A percentile compares a stretch with the other conserved stretches of the same genome.
Evolutionary conservation across 176 grass and related monocot genomes (phyloP).

Genomic region (Hordeum marinum): DNA sequence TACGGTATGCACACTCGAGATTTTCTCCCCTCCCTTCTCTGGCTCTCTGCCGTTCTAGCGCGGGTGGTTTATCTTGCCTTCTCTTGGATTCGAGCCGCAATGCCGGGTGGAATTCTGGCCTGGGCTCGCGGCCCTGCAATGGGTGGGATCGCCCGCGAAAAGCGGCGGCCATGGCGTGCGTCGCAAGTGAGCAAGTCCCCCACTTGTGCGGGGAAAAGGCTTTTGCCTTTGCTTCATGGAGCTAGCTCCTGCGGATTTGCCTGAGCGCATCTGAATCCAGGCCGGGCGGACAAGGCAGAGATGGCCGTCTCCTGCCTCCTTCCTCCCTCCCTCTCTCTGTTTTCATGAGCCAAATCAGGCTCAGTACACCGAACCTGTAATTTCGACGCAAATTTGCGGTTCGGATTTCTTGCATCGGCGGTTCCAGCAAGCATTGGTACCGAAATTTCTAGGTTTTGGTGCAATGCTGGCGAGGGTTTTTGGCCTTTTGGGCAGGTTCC

Average conservation of each 20-base stretch:
- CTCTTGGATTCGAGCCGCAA: slow-evolving; percentile 20
- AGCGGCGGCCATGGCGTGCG: slow-evolving; percentile 17
- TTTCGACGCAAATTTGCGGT: background rate
- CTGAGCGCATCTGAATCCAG: slow-evolving; percentile 24
- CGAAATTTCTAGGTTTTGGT: background rate
- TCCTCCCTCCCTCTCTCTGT: too few relatives aligned
- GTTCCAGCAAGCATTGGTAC: background rate
- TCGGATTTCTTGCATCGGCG: background rate
- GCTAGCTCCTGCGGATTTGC: slow-evolving; percentile 4
- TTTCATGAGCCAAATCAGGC: background rate
- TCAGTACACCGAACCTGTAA: background rate
- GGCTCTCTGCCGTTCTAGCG: background rate
- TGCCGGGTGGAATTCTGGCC: slow-evolving; percentile 16
- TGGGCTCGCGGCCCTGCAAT: background rate
- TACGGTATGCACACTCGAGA: slow-evolving; percentile 14
- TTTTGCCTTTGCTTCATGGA: slow-evolving; percentile 26
- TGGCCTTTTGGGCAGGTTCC: background rate
- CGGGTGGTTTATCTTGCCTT: background rate
- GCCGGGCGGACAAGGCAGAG: background rate
- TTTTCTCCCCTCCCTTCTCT: background rate
- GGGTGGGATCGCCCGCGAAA: slow-evolving; percentile 15
- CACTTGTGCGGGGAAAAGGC: background rate
- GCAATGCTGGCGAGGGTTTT: slow-evolving; percentile 25
- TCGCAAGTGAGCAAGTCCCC: slow-evolving; percentile 10
- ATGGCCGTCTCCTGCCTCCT: background rate